Evolutionary conservation across 371 early-diverging fungal species (phyloP), one percentile per base, ranked within the genome.

Genomic region (Saksenaea vasiformis): DNA sequence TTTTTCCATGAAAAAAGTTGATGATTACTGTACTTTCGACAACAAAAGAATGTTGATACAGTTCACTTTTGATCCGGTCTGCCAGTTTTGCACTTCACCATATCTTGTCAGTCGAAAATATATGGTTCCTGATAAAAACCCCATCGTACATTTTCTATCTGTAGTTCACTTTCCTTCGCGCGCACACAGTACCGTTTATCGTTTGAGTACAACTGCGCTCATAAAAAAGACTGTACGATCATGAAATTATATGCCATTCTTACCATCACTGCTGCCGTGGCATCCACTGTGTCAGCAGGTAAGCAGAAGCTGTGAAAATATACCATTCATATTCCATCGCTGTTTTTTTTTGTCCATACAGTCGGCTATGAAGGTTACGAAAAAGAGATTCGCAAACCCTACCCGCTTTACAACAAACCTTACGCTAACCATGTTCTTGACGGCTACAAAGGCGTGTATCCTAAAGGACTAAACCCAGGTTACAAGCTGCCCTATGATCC

Each of bases 31-130:
- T 47, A 22, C 7, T 47, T 47, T 47, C 51, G 51, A 47, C 51
- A 47, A 47, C 51, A 47, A 47, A 47, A 47, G 51, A 47, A 47
- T 47, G 51, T 47, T 47, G 51, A 22, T 22, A 47, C 51, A 22
- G 51, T 47, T 47, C 51, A 47, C 51, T 47, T 47, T 47, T 47
- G 51, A 47, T 47, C 51, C 51, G 10, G 51, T 47, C 51, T 47
- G 51, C 51, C 24, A 22, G 51, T 22, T n/a, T 47, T 47, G 24
- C 5, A 22, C 51, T 47, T 47, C 51, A 47, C 22, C 51, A 47
- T 47, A 47, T 47, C 51, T 47, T 47, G 8, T 47, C 51, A 47
- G 51, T 47, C 27, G 51, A 22, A 47, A 47, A 47, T 22, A 22
- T 47, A 47, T 22, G 24, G 51, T 17, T n/a, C 22, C 24, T 47